phyloP scores from a whole-genome alignment of 441 rosid genomes.

The Aleurites moluccanus region DNA sequence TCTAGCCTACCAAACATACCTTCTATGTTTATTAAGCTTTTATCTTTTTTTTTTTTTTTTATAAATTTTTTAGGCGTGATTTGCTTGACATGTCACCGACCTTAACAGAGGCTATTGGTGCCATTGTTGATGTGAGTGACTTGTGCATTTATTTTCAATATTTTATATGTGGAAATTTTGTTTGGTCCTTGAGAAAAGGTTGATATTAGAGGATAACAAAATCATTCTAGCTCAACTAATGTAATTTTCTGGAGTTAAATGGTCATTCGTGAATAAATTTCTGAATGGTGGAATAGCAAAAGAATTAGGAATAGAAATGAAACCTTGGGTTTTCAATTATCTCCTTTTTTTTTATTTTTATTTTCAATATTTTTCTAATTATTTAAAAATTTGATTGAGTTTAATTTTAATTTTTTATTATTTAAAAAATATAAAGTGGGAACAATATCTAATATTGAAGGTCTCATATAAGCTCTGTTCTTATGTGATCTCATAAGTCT shows the following conservation, averaged over 20 bases:
- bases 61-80: constrained; percentile 53
- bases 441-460: too few species aligned
- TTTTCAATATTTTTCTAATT: too few species aligned
- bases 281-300: neutral
- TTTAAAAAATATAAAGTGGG: too few species aligned
- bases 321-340: too few species aligned
- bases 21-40: neutral
- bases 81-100: constrained; percentile 83
- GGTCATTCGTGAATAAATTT: neutral
- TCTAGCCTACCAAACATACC: neutral
- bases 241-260: neutral
- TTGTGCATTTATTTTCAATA: neutral
- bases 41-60: neutral
- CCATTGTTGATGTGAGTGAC: constrained; percentile 77
- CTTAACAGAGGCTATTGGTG: constrained; percentile 96
- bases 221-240: neutral
- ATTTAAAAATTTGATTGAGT: too few species aligned
- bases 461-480: too few species aligned
- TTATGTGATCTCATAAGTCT: too few species aligned
- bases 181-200: neutral
- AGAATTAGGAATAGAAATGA: neutral
- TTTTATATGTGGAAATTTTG: neutral
- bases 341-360: too few species aligned
- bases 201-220: neutral
- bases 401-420: too few species aligned